Conservation (phyloP, 192 early-diverging fungal species). For the Backusella luteola region DNA sequence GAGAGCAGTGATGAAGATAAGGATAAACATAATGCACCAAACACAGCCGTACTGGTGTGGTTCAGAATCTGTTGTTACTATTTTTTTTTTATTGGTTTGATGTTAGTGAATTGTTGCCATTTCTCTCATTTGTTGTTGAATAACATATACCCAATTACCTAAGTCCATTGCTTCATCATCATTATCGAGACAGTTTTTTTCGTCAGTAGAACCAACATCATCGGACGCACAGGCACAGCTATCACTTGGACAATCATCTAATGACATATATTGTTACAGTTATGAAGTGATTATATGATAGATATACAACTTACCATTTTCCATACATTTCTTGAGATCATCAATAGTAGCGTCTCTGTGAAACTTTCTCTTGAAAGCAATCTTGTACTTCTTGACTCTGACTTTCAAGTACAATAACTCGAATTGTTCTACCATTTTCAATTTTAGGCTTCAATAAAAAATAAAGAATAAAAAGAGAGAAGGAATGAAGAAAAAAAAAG, state of each 20-base stretch:
- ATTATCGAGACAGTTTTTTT: background rate
- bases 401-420: background rate
- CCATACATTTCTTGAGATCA: background rate
- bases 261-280: background rate
- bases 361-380: background rate
- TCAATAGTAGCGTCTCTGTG: background rate
- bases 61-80: background rate
- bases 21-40: background rate
- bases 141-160: background rate
- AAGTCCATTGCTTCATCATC: background rate
- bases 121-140: background rate
- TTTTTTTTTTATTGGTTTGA: too few species aligned
- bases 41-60: background rate
- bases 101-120: background rate
- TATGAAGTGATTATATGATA: background rate
- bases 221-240: background rate
- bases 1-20: background rate
- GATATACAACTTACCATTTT: background rate
- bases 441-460: background rate
- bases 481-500: too few species aligned
- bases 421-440: background rate
- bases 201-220: background rate
- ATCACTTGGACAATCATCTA: background rate
- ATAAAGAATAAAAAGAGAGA: background rate
- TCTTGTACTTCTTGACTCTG: background rate